Evolutionary conservation across 2,329 filamentous ascomycete genomes (phyloP).

Genomic region (Aspergillus sp.): DNA sequence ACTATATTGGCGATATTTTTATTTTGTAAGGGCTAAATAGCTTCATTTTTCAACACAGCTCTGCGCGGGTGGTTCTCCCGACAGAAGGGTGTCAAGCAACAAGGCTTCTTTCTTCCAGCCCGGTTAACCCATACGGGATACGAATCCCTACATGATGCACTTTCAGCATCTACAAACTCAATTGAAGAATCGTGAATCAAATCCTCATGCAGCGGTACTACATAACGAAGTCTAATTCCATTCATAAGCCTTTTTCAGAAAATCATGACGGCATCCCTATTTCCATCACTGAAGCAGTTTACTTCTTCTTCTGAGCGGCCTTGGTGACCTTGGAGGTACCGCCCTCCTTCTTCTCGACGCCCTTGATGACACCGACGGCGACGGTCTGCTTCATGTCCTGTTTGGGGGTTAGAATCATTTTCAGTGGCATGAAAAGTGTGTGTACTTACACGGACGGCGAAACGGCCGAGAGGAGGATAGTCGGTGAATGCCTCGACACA

Average conservation of each 20-base stretch:
- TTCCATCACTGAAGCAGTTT: conserved; percentile 32
- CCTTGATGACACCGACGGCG: conserved; percentile 47
- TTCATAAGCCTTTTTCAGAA: not conserved
- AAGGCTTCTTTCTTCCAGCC: too few relatives aligned
- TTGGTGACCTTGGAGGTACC: conserved; percentile 52
- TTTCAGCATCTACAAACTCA: too few relatives aligned
- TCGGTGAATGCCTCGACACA: conserved; percentile 99
- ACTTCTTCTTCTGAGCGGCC: conserved; percentile 67
- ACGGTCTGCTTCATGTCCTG: too few relatives aligned
- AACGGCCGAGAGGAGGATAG: conserved; percentile 98
- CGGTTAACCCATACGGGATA: too few relatives aligned
- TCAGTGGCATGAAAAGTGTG: not conserved
- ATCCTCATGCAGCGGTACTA: not conserved
- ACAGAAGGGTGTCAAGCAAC: too few relatives aligned
- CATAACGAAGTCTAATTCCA: not conserved
- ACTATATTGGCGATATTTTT: too few relatives aligned
- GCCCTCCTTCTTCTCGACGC: conserved; percentile 56
- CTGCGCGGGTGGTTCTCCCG: too few relatives aligned
- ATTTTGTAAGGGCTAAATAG: too few relatives aligned
- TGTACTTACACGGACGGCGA: conserved; percentile 69
- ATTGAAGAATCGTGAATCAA: too few relatives aligned
- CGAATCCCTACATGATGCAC: too few relatives aligned
- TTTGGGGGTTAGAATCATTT: conserved; percentile 2
- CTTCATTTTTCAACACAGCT: too few relatives aligned
- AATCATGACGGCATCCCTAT: not conserved